Conservation (phyloP, 2,329 filamentous ascomycete genomes). For the Penicillium sp. region DNA sequence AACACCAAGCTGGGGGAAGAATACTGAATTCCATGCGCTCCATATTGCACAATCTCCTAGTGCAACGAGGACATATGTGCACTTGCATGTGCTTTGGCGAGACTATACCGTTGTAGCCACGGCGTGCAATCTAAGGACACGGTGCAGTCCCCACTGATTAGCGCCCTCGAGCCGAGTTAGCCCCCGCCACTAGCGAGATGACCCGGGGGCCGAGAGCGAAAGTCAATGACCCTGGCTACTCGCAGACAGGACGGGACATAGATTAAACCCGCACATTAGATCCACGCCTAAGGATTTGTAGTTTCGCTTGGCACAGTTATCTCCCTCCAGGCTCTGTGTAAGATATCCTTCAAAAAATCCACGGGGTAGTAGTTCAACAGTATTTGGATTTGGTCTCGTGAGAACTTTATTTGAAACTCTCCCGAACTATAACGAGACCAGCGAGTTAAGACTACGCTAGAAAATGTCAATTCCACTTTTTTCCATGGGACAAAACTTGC, state of each 20-base stretch:
- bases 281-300: neutral
- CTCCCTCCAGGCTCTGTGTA: too few species aligned
- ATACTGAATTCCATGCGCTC: too few species aligned
- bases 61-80: too few species aligned
- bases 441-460: neutral
- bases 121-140: neutral
- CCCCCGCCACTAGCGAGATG: neutral
- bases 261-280: neutral
- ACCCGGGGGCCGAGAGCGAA: neutral
- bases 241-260: neutral
- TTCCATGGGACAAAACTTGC: neutral
- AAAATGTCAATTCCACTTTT: neutral
- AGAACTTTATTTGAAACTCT: neutral
- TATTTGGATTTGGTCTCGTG: too few species aligned
- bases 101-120: conserved; percentile 1
- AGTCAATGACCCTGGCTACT: neutral
- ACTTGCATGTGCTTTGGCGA: neutral
- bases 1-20: neutral
- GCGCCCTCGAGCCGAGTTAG: neutral
- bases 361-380: too few species aligned
- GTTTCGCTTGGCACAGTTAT: neutral
- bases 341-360: too few species aligned
- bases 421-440: neutral
- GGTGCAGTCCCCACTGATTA: neutral
- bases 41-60: too few species aligned